These are phyloP conservation scores for Boletellus deceptivus DNA, from an alignment of 1,284 basidiomycete genomes.

Conservation along the genomic window DNA sequence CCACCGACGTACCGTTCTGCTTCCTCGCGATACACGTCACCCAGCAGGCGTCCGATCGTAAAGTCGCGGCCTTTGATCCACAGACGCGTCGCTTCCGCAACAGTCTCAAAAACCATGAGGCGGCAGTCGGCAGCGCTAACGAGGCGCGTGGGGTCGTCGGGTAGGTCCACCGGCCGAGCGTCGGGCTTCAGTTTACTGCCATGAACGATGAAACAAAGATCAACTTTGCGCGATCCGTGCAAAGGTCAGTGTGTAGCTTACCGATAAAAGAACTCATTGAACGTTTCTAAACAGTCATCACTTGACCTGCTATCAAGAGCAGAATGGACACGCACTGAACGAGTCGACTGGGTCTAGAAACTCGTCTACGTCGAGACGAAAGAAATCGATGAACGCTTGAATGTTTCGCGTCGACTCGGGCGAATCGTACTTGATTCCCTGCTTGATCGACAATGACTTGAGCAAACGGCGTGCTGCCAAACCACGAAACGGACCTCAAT, in stretches of 20 bases:
- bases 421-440: slow-evolving; percentile 90
- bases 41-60: slow-evolving; percentile 75
- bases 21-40: slow-evolving; percentile 70
- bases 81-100: slow-evolving; percentile 80
- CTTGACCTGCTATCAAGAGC: not conserved
- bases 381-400: slow-evolving; percentile 86
- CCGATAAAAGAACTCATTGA: slow-evolving; percentile 89
- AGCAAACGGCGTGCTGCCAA: slow-evolving; percentile 53
- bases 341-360: slow-evolving; percentile 80
- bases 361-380: slow-evolving; percentile 81
- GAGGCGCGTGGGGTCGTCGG: slow-evolving; percentile 71
- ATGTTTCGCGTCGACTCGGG: slow-evolving; percentile 86
- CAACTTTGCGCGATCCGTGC: slow-evolving; percentile 29
- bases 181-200: slow-evolving; percentile 80
- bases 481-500: not conserved
- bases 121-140: slow-evolving; percentile 93
- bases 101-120: slow-evolving; percentile 88
- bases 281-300: slow-evolving; percentile 57
- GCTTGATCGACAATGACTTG: slow-evolving; percentile 90
- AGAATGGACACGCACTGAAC: slow-evolving; percentile 59
- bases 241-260: slow-evolving; percentile 15
- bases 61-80: slow-evolving; percentile 99
- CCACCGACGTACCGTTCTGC: slow-evolving; percentile 75
- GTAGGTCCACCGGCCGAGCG: slow-evolving; percentile 76
- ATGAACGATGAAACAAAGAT: slow-evolving; percentile 12